phyloP scores from a whole-genome alignment of 192 early-diverging fungal species.

The Fimicolochytrium jonesii region DNA sequence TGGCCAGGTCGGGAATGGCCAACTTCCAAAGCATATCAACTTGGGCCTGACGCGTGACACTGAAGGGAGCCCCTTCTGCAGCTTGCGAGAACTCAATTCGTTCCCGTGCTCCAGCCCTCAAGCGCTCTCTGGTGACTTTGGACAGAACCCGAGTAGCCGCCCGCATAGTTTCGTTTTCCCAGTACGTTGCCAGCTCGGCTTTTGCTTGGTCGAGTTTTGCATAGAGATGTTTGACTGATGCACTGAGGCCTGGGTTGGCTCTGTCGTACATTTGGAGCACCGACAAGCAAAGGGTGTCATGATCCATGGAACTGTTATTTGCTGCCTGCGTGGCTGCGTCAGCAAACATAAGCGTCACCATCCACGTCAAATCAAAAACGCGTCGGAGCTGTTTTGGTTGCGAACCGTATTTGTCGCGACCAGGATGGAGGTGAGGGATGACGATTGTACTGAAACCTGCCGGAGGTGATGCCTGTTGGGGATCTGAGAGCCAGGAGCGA shows the following conservation, averaged over 20 bases:
- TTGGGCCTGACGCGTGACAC: neutral
- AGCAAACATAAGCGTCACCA: slow-evolving; percentile 6
- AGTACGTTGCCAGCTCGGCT: neutral
- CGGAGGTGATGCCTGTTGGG: neutral
- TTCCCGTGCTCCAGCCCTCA: neutral
- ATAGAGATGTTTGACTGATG: neutral
- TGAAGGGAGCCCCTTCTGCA: neutral
- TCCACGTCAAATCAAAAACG: slow-evolving; percentile 5
- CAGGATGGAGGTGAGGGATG: slow-evolving; percentile 7
- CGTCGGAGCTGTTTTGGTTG: neutral
- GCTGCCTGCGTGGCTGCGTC: neutral
- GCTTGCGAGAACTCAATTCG: neutral
- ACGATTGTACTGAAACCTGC: slow-evolving; percentile 6
- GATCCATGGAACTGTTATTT: neutral
- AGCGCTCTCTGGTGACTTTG: neutral
- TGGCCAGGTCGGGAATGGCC: neutral
- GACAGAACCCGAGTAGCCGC: neutral
- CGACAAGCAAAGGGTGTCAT: neutral
- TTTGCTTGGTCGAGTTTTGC: neutral
- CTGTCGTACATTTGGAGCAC: neutral
- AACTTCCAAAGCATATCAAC: slow-evolving; percentile 11
- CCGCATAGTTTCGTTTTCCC: neutral
- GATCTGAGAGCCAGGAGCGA: neutral
- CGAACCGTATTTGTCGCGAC: slow-evolving; percentile 13
- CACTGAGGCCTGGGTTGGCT: neutral